Conservation (phyloP, 2,329 filamentous ascomycete genomes). For the Alternaria panax region DNA sequence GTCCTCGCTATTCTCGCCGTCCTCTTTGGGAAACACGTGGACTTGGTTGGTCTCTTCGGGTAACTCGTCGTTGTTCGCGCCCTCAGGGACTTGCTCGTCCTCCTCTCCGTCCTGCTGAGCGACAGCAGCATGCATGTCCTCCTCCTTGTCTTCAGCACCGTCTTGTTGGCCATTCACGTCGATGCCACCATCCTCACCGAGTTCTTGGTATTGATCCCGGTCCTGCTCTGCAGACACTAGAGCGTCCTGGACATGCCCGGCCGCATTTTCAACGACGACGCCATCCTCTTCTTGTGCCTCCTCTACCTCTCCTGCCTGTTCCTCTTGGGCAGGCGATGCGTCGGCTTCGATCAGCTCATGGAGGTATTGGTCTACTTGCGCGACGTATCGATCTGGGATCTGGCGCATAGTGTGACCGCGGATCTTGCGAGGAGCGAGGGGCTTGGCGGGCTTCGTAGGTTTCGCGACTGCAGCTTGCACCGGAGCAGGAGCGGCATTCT, state of each 20-base stretch:
- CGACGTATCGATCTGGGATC: constrained; percentile 34
- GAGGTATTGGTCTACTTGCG: constrained; percentile 9
- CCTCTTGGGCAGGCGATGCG: not conserved
- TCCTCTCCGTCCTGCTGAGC: not conserved
- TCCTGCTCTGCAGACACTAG: constrained; percentile 5
- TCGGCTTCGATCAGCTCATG: constrained; percentile 4
- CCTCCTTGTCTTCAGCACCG: not conserved
- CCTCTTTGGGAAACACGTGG: not conserved
- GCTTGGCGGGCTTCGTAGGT: constrained; percentile 14
- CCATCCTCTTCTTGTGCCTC: not conserved
- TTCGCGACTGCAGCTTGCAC: constrained; percentile 21
- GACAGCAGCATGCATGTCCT: not conserved
- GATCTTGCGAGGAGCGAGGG: constrained; percentile 31
- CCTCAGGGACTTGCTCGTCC: not conserved
- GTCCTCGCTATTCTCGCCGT: not conserved
- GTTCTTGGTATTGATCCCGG: not conserved
- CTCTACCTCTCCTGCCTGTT: not conserved
- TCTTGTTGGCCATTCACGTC: not conserved
- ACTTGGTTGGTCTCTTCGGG: not conserved
- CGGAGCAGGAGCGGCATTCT: constrained; percentile 14
- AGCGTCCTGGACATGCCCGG: not conserved
- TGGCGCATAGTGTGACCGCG: constrained; percentile 37
- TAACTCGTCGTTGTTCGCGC: not conserved
- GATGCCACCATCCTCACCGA: not conserved
- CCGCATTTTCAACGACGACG: not conserved